Evolutionary conservation across 768 basidiomycete genomes (phyloP), one percentile per base, ranked within the genome.

Genomic region (Lactarius vividus): DNA sequence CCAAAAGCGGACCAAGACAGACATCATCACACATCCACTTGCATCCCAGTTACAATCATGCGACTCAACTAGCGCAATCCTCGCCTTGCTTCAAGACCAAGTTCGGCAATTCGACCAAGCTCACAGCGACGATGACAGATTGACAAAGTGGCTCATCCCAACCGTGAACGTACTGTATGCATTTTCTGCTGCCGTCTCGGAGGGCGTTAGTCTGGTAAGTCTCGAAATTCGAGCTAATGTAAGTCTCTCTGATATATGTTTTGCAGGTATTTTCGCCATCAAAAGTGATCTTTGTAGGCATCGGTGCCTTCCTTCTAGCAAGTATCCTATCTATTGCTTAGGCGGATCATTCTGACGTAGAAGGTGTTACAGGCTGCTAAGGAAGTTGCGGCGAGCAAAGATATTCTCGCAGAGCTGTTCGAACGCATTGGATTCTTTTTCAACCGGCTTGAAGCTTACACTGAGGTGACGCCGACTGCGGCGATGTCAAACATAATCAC

Each of bases 281-380:
- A 11, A 11, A 20, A 1, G 35, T 40, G 8, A 35, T 63, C 18
- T 63, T 57, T 20, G 28, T 44, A 1, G 55, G 55, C 10, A 46
- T 63, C 26, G 54, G 54, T 23, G 31, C 57, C 42, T 56, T 63
- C 18, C 42, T 63, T 28, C 49, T 26, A 5, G 62, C 54, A 18
- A 46, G 42, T 35, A 28, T 46, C 4, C 0, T 28, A 9, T 40
- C 7, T 15, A 26, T 52, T 6, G 2, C 8, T 42, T 64, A 2
- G 44, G 44, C 3, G n/a, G 40, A 20, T 15, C 2, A 3, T n/a
- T 64, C 11, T 59, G 13, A 64, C 28, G 2, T 16, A 11, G 0
- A 28, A 2, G 49, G 15, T 18, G 0, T 26, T 16, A 5, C 16
- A 64, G 63, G 63, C 57, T 0, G 57, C 35, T 7, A 40, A 15